A percentile compares a stretch with the other conserved stretches of the same genome.
phyloP scores from a whole-genome alignment of 2,329 filamentous ascomycete genomes.

The Aspergillus terreus region DNA sequence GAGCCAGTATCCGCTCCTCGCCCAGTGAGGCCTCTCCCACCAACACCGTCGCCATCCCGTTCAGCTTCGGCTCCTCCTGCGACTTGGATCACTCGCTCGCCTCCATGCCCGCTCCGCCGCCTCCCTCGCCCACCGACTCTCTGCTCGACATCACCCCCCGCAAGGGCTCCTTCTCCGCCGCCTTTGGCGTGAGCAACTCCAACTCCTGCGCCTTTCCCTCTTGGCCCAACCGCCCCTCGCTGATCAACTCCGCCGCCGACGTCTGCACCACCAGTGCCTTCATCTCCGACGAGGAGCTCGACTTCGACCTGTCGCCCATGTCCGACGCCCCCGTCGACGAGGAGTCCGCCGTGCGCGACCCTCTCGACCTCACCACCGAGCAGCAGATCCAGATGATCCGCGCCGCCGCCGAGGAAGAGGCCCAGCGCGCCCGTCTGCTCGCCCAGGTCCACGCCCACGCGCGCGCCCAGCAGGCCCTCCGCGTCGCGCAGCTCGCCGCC shows the following conservation, averaged over 20 bases:
- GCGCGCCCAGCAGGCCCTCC: slow-evolving; percentile 37
- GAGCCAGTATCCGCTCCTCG: slow-evolving; percentile 19
- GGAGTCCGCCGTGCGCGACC: slow-evolving; percentile 22
- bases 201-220: slow-evolving; percentile 41
- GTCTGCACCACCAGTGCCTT: slow-evolving; percentile 34
- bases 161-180: slow-evolving; percentile 40
- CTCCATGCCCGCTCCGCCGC: slow-evolving; percentile 35
- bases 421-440: slow-evolving; percentile 34
- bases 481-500: slow-evolving; percentile 28
- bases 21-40: slow-evolving; percentile 19
- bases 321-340: slow-evolving; percentile 25
- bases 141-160: slow-evolving; percentile 40
- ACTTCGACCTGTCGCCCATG: slow-evolving; percentile 27
- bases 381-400: slow-evolving; percentile 38
- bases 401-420: slow-evolving; percentile 33
- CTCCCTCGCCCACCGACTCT: slow-evolving; percentile 36
- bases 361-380: slow-evolving; percentile 34
- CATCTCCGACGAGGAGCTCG: slow-evolving; percentile 42
- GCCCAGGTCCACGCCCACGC: slow-evolving; percentile 41
- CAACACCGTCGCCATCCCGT: slow-evolving; percentile 18
- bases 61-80: slow-evolving; percentile 24
- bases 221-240: slow-evolving; percentile 41
- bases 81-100: slow-evolving; percentile 18
- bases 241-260: slow-evolving; percentile 30
- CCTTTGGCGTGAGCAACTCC: slow-evolving; percentile 33